A percentile compares a stretch with the other conserved stretches of the same genome.
Evolutionary conservation across 1,284 basidiomycete genomes (phyloP).

Genomic region (Ganoderma leucocontextum): DNA sequence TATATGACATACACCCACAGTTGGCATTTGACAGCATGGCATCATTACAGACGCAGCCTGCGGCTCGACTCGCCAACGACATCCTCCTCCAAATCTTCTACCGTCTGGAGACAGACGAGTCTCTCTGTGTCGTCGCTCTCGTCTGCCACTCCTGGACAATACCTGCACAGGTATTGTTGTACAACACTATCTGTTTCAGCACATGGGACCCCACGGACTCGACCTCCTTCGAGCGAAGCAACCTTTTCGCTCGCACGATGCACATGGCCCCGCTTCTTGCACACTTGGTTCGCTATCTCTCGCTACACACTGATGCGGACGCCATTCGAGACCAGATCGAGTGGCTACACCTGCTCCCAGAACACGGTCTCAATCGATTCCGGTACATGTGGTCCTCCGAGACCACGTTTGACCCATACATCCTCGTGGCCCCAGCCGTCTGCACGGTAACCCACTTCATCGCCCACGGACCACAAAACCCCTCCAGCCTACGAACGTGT

Average conservation of each 20-base stretch:
- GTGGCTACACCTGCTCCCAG: slow-evolving; percentile 10
- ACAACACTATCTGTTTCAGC: background rate
- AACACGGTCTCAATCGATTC: slow-evolving; percentile 5
- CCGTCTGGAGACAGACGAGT: background rate
- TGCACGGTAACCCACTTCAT: slow-evolving; percentile 12
- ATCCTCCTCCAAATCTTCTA: background rate
- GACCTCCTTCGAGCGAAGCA: background rate
- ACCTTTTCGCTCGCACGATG: background rate
- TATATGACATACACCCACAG: background rate
- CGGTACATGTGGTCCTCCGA: slow-evolving; percentile 8
- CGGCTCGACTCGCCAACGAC: background rate
- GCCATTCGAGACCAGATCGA: background rate
- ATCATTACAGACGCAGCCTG: background rate
- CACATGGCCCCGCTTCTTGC: background rate
- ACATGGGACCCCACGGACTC: background rate
- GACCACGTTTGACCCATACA: background rate
- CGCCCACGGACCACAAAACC: background rate
- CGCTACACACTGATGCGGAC: background rate
- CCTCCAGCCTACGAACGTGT: background rate
- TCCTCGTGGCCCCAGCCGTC: background rate
- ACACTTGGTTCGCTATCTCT: background rate
- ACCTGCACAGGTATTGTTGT: background rate
- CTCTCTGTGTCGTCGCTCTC: background rate
- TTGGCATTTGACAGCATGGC: background rate
- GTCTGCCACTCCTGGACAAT: background rate